Evolutionary conservation across 768 basidiomycete genomes (phyloP).

Genomic region (Tephrocybe sp.): DNA sequence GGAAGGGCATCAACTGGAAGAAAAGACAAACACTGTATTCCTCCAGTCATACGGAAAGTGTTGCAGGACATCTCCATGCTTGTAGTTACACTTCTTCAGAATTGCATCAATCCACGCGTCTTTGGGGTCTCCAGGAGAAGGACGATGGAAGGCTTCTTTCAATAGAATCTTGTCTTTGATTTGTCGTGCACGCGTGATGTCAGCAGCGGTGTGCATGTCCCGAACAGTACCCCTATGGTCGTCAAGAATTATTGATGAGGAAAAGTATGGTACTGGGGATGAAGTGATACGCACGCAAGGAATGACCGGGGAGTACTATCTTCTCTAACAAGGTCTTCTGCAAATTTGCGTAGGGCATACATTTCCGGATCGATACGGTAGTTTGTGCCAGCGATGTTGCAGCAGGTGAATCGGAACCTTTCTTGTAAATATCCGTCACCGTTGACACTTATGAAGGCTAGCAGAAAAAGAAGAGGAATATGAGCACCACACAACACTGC

Average conservation of each 20-base stretch:
- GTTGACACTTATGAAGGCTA: slow-evolving; percentile 10
- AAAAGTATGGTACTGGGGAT: not conserved
- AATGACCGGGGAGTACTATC: not conserved
- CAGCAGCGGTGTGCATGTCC: no score
- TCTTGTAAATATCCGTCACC: slow-evolving; percentile 11
- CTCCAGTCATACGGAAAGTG: not conserved
- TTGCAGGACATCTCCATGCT: not conserved
- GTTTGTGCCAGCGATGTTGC: not conserved
- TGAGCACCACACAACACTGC: no score
- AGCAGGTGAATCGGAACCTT: slow-evolving; percentile 11
- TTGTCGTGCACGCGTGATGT: not conserved
- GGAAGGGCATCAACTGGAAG: not conserved
- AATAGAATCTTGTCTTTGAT: no score
- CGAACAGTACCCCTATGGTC: not conserved
- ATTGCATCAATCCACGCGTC: not conserved
- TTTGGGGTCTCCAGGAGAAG: no score
- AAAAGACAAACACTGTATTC: not conserved
- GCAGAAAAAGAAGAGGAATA: not conserved
- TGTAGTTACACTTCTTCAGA: not conserved
- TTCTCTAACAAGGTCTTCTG: slow-evolving; percentile 11
- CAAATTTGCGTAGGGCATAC: slow-evolving; percentile 5
- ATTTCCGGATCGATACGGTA: not conserved
- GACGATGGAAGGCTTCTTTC: no score
- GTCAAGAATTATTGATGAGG: not conserved
- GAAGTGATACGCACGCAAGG: slow-evolving; percentile 9